Evolutionary conservation across 1,284 basidiomycete genomes (phyloP), one percentile per base, ranked within the genome.

Genomic region (Phlebopus sp.): DNA sequence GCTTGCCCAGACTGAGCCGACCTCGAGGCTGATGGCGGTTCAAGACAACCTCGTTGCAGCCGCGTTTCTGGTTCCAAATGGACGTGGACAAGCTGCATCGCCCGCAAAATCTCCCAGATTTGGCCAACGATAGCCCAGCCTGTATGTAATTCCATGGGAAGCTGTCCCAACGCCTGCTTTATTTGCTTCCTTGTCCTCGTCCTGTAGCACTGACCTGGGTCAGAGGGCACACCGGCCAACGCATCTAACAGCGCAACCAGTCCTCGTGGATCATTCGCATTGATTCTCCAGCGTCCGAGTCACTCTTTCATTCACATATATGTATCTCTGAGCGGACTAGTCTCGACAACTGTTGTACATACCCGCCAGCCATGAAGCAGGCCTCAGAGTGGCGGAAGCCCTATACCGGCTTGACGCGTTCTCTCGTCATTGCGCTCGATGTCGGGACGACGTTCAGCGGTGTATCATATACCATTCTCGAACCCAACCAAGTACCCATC

Each of bases 391-490:
- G 78, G 56, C 77, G 86, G 47, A 88, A 86, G 64, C 85, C 86
- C 19, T 89, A 87, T 63, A 72, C 66, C 11, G 86, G 86, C 43
- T 59, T 72, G 11, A 68, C 70, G 15, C 77, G 84, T 55, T 77
- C 82, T 47, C 77, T 90, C 47, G 84, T 84, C 53, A 73, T 88
- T 55, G 85, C 86, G 3, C 77, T 88, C 63, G 85, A 88, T 58
- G 77, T 88, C 55, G 85, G 86, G 25, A 88, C 86, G 0, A 88
- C 85, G 0, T 87, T 86, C 59, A 84, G 81, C 57, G 85, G 85
- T 15, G 79, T 80, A 55, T 88, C 86, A 29, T 88, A 87, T 63
- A 82, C 85, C 2, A 84, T 88, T 50, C 77, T 89, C 25, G 82
- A 86, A 53, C 85, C 85, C 10, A 79, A 80, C 13, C 80, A 86